Evolutionary conservation across 225 moss, liverwort and hornwort species (phyloP), one percentile per base, ranked within the genome.

Genomic region (Rhytidiadelphus loreus): DNA sequence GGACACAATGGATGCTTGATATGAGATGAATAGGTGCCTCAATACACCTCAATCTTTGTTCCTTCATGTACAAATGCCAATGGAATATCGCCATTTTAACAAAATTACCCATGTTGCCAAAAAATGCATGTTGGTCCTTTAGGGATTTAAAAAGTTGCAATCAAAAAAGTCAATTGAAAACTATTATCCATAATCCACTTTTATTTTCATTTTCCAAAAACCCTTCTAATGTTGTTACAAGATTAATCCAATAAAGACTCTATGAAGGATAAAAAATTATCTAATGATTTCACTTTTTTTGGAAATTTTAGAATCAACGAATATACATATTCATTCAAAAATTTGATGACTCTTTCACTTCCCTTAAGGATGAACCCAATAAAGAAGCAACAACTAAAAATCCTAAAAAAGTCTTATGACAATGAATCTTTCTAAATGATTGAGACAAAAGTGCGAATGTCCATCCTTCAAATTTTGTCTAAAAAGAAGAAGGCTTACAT

Each of bases 321-420:
- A 11, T 44, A 10, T 0, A 44, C 6, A 0, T 44, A 5, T 48
- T 48, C 18, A 48, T 75, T 20, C 20, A 30, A 26, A 28, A 26
- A 29, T 3, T 72, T 72, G 29, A 29, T 72, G 17, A 29, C 17
- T 44, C 7, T 26, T 44, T 73, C 29, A 44, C 12, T 3, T 11
- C 29, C 20, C 30, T 30, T 3, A 4, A 11, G 2, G 7, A 0
- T 30, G 12, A 12, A 30, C 0, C 7, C 25, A 24, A 8, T 23
- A n/a, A 8, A 0, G 0, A 13, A 1, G 2, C 7, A 2, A 2
- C 0, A 4, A 12, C 3, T 13, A 37, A n/a, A n/a, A n/a, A n/a
- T n/a, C n/a, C n/a, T n/a, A n/a, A n/a, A n/a, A n/a, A n/a, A n/a
- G n/a, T n/a, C n/a, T n/a, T n/a, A n/a, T n/a, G n/a, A n/a, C n/a